These are phyloP conservation scores for Zymoseptoria passerinii DNA, from an alignment of 2,329 filamentous ascomycete species.

Conservation along the genomic window DNA sequence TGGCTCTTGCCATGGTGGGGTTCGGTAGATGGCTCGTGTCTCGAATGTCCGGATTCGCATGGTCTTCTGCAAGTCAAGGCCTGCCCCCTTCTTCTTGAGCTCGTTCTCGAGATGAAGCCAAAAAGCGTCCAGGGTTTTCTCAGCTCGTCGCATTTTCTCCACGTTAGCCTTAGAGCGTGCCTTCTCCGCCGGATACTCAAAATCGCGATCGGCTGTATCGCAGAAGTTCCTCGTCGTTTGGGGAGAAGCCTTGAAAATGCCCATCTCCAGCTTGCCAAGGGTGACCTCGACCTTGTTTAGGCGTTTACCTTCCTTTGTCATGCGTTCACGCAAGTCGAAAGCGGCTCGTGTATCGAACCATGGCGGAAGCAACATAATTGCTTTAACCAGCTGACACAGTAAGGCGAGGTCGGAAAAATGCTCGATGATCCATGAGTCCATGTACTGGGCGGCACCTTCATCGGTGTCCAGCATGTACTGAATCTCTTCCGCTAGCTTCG, in stretches of 20 bases:
- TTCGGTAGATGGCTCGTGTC: constrained; percentile 39
- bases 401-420: constrained; percentile 24
- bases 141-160: constrained; percentile 39
- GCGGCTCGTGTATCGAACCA: constrained; percentile 3
- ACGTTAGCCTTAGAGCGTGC: constrained; percentile 40
- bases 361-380: constrained; percentile 7
- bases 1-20: constrained; percentile 35
- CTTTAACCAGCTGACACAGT: constrained; percentile 16
- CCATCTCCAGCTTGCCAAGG: not conserved
- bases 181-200: constrained; percentile 43
- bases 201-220: constrained; percentile 25
- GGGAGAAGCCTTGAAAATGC: not conserved
- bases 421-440: constrained; percentile 19
- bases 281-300: not conserved
- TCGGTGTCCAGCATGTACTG: constrained; percentile 26
- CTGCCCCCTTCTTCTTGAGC: constrained; percentile 1
- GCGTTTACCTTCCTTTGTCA: too few relatives aligned
- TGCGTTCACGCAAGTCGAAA: not conserved
- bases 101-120: constrained; percentile 30
- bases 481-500: constrained; percentile 19
- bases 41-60: constrained; percentile 20
- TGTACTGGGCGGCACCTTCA: constrained; percentile 12
- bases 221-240: too few relatives aligned
- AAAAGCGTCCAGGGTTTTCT: constrained; percentile 42
- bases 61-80: constrained; percentile 22